phyloP scores from a whole-genome alignment of 169 alveolate species.

The Plasmodium fragile region DNA sequence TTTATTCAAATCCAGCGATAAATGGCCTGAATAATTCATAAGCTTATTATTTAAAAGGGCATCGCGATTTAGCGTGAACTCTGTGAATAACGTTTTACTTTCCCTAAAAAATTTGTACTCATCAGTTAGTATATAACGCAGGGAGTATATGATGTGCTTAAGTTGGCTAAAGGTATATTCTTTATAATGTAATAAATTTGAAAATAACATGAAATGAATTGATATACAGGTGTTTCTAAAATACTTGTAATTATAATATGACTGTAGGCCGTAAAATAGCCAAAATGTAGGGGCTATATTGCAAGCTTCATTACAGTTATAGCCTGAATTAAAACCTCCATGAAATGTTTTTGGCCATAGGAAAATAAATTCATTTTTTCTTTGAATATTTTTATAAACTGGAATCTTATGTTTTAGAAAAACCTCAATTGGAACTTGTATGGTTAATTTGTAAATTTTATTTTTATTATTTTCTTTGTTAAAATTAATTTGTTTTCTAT shows the following conservation, averaged over 20 bases:
- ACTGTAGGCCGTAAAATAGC: slow-evolving; percentile 88
- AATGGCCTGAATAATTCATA: slow-evolving; percentile 25
- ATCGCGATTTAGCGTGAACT: slow-evolving; percentile 43
- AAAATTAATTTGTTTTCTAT: slow-evolving; percentile 56
- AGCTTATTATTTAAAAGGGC: slow-evolving; percentile 44
- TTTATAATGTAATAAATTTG: slow-evolving; percentile 65
- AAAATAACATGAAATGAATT: slow-evolving; percentile 79
- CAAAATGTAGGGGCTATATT: slow-evolving; percentile 93
- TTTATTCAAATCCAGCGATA: slow-evolving; percentile 24
- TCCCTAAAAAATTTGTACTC: slow-evolving; percentile 46
- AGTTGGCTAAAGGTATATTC: slow-evolving; percentile 60
- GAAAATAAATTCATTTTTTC: slow-evolving; percentile 92
- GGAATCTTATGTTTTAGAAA: slow-evolving; percentile 89
- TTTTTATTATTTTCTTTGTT: slow-evolving; percentile 80
- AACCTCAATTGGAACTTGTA: slow-evolving; percentile 91
- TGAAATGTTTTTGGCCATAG: slow-evolving; percentile 94
- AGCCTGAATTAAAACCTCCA: slow-evolving; percentile 95
- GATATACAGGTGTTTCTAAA: slow-evolving; percentile 86
- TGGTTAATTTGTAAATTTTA: slow-evolving; percentile 85
- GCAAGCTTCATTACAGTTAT: slow-evolving; percentile 96
- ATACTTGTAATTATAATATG: slow-evolving; percentile 81
- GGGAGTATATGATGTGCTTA: slow-evolving; percentile 40
- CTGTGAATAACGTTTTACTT: slow-evolving; percentile 31
- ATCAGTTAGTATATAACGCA: slow-evolving; percentile 44
- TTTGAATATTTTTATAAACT: slow-evolving; percentile 88